Evolutionary conservation across 345 rosid genomes (phyloP), one percentile per base, ranked within the genome.

Genomic region (Geranium brycei): DNA sequence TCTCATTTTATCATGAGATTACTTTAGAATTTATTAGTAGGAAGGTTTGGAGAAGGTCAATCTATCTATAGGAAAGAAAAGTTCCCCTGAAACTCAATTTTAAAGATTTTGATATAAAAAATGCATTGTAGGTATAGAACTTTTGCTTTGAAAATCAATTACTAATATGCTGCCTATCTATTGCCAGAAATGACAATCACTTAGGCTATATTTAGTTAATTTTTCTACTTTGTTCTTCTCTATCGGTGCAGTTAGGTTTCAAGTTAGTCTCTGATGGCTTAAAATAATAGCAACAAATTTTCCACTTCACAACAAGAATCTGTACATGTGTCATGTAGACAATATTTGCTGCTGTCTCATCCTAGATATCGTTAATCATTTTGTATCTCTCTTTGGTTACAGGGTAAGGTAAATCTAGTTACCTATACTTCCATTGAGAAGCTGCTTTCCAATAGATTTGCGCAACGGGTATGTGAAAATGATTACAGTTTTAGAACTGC

Each of bases 401-500:
- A 84, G 90, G 80, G 73, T 40, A 79, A 78, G 76, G 80, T 28
- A 51, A 75, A 69, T 61, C 66, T 62, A 65, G 79, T 64, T 62
- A 53, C 80, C 6, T 66, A 70, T 67, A 66, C 68, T 71, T 78
- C 96, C 41, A 79, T 86, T 7, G 79, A 91, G 81, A 82, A 82
- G 62, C 79, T 93, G 72, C 84, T 87, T 17, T 75, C 81, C 76
- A 90, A 82, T 77, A 81, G 82, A 66, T 93, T 87, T 83, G 99
- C 95, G 62, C 83, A 78, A 69, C 96, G 87, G 89, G 97, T 93
- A 70, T 38, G 56, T n/a, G 51, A 32, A 35, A 31, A 31, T 57
- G 53, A 57, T 64, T 32, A 17, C 17, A 63, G n/a, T 68, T 68
- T 59, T 72, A 19, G 51, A 64, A 47, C 23, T 35, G 60, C 30